Evolutionary conservation across 2,329 filamentous ascomycete genomes (phyloP).

Genomic region (Neopestalotiopsis sp.): DNA sequence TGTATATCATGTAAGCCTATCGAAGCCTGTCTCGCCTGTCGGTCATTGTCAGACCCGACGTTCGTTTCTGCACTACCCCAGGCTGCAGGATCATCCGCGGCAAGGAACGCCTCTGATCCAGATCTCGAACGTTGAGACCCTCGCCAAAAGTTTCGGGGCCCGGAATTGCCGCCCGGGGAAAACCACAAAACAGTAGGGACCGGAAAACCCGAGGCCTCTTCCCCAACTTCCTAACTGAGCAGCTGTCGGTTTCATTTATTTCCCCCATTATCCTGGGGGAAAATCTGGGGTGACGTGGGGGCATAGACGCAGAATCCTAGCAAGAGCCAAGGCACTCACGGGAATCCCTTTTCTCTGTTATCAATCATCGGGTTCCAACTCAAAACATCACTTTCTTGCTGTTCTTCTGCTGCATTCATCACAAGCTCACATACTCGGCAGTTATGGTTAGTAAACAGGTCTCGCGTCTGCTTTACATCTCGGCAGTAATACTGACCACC

Average conservation of each 20-base stretch:
- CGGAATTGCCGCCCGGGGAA: slow-evolving; percentile 4
- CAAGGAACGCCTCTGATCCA: not conserved
- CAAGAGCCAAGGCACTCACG: not conserved
- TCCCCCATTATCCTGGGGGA: not conserved
- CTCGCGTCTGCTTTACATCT: not conserved
- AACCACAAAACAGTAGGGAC: no score
- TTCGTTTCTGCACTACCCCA: not conserved
- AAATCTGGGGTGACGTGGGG: slow-evolving; percentile 15
- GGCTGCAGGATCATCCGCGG: not conserved
- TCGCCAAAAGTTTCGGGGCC: not conserved
- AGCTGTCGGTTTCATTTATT: slow-evolving; percentile 11
- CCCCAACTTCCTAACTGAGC: slow-evolving; percentile 11
- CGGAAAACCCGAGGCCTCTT: not conserved
- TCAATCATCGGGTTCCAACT: not conserved
- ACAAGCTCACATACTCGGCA: not conserved
- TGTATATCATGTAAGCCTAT: not conserved
- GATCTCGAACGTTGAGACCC: not conserved
- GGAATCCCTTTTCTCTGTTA: slow-evolving; percentile 1
- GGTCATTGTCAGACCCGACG: not conserved
- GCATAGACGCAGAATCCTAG: slow-evolving; percentile 1
- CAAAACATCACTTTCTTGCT: slow-evolving; percentile 1
- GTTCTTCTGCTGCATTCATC: not conserved
- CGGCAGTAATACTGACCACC: not conserved
- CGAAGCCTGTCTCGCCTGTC: not conserved
- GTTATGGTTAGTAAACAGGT: slow-evolving; percentile 1